A percentile compares a stretch with the other conserved stretches of the same genome.
These are phyloP conservation scores for Neurospora intermedia DNA, from an alignment of 495 filamentous ascomycete genomes.

Conservation along the genomic window DNA sequence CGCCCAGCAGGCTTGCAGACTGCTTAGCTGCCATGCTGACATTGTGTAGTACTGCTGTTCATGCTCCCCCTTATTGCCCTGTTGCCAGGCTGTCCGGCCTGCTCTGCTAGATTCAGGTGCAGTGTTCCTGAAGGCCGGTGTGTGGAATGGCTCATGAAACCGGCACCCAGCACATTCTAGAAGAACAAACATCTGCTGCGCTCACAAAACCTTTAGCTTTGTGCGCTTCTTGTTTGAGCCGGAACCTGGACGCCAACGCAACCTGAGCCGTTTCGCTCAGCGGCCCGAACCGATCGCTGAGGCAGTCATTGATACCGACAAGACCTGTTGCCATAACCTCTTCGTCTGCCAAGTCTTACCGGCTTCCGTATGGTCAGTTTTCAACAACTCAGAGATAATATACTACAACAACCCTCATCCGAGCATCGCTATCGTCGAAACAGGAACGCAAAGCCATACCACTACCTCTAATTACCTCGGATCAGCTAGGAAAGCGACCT, in stretches of 20 bases:
- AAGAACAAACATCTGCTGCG: background rate
- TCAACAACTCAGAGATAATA: background rate
- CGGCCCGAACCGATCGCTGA: background rate
- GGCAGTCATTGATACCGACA: background rate
- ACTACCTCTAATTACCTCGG: background rate
- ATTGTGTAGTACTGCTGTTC: constrained; percentile 8
- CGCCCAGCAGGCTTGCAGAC: constrained; percentile 12
- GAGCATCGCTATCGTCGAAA: background rate
- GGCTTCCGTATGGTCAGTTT: background rate
- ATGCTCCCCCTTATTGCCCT: background rate
- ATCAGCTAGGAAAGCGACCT: background rate
- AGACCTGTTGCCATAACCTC: background rate
- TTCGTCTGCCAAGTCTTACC: background rate
- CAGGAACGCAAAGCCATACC: background rate
- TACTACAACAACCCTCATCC: background rate
- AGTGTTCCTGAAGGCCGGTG: background rate
- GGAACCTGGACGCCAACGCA: background rate
- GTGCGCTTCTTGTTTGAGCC: background rate
- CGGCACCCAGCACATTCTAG: background rate
- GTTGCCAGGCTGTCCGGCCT: background rate
- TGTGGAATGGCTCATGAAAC: background rate
- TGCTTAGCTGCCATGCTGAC: constrained; percentile 9
- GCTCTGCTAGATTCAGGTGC: background rate
- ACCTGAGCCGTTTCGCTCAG: background rate
- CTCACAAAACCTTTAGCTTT: background rate